phyloP scores from a whole-genome alignment of 495 filamentous ascomycete species.

The Lepraria neglecta region DNA sequence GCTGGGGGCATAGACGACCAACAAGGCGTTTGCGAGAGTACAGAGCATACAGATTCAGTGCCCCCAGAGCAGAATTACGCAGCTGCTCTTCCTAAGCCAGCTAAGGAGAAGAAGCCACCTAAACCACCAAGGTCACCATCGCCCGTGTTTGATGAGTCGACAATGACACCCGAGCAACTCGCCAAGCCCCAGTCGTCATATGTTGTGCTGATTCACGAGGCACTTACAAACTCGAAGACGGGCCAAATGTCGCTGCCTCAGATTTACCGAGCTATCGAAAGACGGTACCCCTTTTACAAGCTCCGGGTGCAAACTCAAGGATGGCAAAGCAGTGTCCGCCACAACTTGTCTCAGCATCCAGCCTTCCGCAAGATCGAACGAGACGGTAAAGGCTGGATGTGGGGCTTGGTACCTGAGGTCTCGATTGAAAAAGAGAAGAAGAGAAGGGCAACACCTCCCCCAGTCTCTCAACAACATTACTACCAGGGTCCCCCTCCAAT shows the following conservation, averaged over 20 bases:
- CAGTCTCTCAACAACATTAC: slow-evolving; percentile 29
- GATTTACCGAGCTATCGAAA: slow-evolving; percentile 84
- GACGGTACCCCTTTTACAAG: slow-evolving; percentile 85
- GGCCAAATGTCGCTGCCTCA: slow-evolving; percentile 79
- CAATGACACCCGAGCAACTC: slow-evolving; percentile 78
- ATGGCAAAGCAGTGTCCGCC: slow-evolving; percentile 95
- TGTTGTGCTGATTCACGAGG: slow-evolving; percentile 84
- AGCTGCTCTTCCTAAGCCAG: slow-evolving; percentile 46
- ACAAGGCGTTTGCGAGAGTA: slow-evolving; percentile 43
- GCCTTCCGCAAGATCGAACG: slow-evolving; percentile 80
- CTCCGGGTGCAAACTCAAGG: slow-evolving; percentile 70
- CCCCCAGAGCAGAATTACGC: slow-evolving; percentile 39
- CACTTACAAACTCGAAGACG: slow-evolving; percentile 62
- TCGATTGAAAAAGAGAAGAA: slow-evolving; percentile 68
- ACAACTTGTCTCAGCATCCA: slow-evolving; percentile 85
- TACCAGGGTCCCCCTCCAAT: slow-evolving; percentile 33
- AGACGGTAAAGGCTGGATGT: slow-evolving; percentile 66
- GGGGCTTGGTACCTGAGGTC: slow-evolving; percentile 56
- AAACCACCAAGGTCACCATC: slow-evolving; percentile 58
- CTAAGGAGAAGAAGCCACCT: slow-evolving; percentile 35
- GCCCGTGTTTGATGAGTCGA: slow-evolving; percentile 63
- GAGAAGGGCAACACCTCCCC: slow-evolving; percentile 50
- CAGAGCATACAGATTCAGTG: slow-evolving; percentile 33
- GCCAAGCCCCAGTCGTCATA: slow-evolving; percentile 82
- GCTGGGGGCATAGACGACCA: slow-evolving; percentile 44